phyloP scores from a whole-genome alignment of 768 basidiomycete species.

The Mrakia frigida region DNA sequence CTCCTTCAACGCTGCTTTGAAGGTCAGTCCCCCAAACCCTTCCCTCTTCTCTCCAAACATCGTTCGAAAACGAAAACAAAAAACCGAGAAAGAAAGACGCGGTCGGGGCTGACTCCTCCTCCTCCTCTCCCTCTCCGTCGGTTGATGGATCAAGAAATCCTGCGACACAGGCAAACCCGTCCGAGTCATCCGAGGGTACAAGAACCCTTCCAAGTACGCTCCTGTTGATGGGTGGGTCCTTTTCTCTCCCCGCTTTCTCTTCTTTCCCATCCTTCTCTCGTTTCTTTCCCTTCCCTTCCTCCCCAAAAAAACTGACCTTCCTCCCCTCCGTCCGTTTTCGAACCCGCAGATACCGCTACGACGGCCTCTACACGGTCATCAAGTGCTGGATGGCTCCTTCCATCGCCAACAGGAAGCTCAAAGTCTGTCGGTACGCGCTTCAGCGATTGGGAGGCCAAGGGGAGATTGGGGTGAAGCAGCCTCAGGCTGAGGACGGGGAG shows the following conservation, averaged over 20 bases:
- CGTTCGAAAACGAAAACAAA: too few relatives aligned
- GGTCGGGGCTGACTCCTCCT: neutral
- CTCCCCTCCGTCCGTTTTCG: too few relatives aligned
- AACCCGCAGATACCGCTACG: constrained; percentile 58
- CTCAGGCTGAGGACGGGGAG: neutral
- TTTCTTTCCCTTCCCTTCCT: too few relatives aligned
- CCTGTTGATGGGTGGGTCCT: constrained; percentile 64
- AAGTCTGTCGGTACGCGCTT: neutral
- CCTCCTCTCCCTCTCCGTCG: neutral
- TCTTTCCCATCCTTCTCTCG: neutral
- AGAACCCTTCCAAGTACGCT: constrained; percentile 64
- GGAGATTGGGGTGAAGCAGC: constrained; percentile 1
- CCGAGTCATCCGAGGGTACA: constrained; percentile 81
- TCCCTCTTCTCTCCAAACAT: too few relatives aligned
- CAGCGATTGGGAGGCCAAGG: neutral
- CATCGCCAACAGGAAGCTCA: neutral
- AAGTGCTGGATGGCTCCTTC: constrained; percentile 8
- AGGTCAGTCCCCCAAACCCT: too few relatives aligned
- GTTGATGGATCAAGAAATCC: constrained; percentile 53
- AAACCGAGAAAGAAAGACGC: too few relatives aligned
- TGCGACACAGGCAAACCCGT: constrained; percentile 75
- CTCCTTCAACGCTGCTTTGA: constrained; percentile 52
- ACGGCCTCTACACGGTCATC: constrained; percentile 70
- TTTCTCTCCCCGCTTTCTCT: neutral
- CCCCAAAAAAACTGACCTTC: too few relatives aligned